Base-by-base conservation (phyloP, 1,284 basidiomycete species). In the Rhodotorula glutinis region DNA sequence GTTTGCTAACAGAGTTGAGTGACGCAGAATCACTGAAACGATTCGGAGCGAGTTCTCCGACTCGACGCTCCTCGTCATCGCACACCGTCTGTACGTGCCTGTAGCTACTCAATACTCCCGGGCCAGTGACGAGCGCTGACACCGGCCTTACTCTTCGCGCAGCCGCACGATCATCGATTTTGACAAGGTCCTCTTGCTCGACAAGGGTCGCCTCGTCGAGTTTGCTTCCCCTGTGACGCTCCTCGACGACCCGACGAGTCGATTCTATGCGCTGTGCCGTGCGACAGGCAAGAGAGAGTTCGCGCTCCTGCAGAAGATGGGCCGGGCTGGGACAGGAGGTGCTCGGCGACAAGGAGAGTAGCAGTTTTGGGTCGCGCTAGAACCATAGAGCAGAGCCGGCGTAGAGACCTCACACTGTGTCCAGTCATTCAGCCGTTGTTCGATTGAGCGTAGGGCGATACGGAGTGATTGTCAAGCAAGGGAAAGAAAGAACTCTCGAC, bases 11-110 rank as follows among this genome's bases (percentile, higher is more conserved):
- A 7, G 33, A 38, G 11, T 11, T 38, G 33, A 38, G 5, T 5
- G 33, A 38, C 25, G 40, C 56, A 57, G 52, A n/a, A 55, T 91
- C 49, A 89, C 90, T 71, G 80, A 81, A 30, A 90, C 88, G 0
- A 89, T 92, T 65, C 85, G 86, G 73, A 82, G 83, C 40, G 87
- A 89, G 73, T 90, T 91, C 74, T 80, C 84, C 2, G 81, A 84
- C 27, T 84, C 83, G 65, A 87, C 86, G 0, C 79, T 90, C 68
- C 78, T 90, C 38, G 88, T 87, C 74, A 89, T 90, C 62, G 88
- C 88, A 11, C 58, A 59, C 17, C 25, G 58, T n/a, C 4, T 88
- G 89, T 78, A 14, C 23, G 64, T 61, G 33, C 11, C 33, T 11
- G 5, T 11, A 7, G 25, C 4, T 4, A 13, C 1, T 8, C 16